Evolutionary conservation across 345 rosid species (phyloP), one percentile per base, ranked within the genome.

Genomic region (Pugionium dolabratum): DNA sequence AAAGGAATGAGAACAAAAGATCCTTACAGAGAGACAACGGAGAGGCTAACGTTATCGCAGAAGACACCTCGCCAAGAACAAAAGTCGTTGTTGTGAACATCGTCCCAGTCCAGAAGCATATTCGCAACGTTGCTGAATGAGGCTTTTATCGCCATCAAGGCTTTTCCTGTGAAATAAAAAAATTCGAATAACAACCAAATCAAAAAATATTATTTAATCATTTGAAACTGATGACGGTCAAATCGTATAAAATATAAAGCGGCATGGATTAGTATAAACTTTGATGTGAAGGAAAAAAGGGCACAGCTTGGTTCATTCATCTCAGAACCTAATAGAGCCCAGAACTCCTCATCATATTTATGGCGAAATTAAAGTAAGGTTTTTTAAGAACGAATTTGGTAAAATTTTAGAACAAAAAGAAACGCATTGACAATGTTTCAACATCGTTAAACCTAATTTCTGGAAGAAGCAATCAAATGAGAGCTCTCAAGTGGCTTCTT

Each of bases 41-140:
- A 68, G 59, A 79, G 36, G 71, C 82, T 83, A 60, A 7, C 32
- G 50, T 82, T 88, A 67, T 85, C 93, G 10, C 99, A 95, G 3
- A 59, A 62, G 36, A 95, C 95, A 43, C 99, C 96, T n/a, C 87
- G 80, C 99, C 99, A 95, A 1, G 96, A 81, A 67, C 99, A 95
- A 67, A 81, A 79, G 74, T 87, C 93, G 3, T n/a, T 48, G 62
- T 77, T 81, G 68, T 80, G 87, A n/a, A 59, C 82, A 59, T 81
- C 83, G 42, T 86, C 87, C 99, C 99, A 95, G 75, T 91, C 95
- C 4, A 82, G 76, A 67, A 95, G 78, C 77, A 75, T 77, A 60
- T 91, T 91, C 0, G 71, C 94, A 55, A 83, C 80, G 63, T 91
- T 85, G 66, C 95, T 79, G 60, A 95, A 91, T 0, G 94, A 89